Evolutionary conservation across 2,329 filamentous ascomycete species (phyloP).

Genomic region (Monosporascus sp.): DNA sequence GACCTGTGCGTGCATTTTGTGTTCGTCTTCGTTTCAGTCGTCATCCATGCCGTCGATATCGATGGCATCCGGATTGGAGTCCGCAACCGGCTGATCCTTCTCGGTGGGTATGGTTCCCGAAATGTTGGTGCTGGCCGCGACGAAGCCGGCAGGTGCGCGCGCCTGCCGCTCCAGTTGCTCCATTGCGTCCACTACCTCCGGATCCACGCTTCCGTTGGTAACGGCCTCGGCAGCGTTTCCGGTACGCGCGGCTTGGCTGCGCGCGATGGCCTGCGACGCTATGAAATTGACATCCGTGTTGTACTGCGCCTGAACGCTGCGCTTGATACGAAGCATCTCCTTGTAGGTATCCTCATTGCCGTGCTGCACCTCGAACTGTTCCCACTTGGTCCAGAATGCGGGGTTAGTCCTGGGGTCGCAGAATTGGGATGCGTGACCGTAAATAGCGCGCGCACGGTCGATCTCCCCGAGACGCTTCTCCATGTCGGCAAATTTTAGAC

Average conservation of each 20-base stretch:
- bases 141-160: slow-evolving; percentile 84
- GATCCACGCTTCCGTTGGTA: slow-evolving; percentile 34
- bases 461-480: slow-evolving; percentile 88
- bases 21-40: slow-evolving; percentile 22
- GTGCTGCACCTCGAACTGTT: slow-evolving; percentile 93
- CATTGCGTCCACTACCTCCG: slow-evolving; percentile 72
- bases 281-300: slow-evolving; percentile 99
- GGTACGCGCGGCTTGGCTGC: slow-evolving; percentile 54
- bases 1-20: slow-evolving; percentile 1
- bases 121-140: slow-evolving; percentile 73
- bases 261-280: slow-evolving; percentile 86
- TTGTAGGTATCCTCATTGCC: slow-evolving; percentile 99
- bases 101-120: slow-evolving; percentile 50
- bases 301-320: slow-evolving; percentile 95
- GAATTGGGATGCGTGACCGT: slow-evolving; percentile 94
- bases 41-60: slow-evolving; percentile 71
- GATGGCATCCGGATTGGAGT: slow-evolving; percentile 80
- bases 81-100: slow-evolving; percentile 35
- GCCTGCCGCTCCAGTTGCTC: slow-evolving; percentile 81
- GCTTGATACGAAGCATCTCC: slow-evolving; percentile 96
- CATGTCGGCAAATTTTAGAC: slow-evolving; percentile 97
- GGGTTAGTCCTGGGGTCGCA: slow-evolving; percentile 89
- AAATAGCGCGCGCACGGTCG: slow-evolving; percentile 90
- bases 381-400: slow-evolving; percentile 94
- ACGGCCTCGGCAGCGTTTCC: slow-evolving; percentile 23